Percentiles rank a stretch among this genome's conserved stretches.
Conservation (phyloP, 148 eudicot genomes). For the Salicornia ramosissima region DNA sequence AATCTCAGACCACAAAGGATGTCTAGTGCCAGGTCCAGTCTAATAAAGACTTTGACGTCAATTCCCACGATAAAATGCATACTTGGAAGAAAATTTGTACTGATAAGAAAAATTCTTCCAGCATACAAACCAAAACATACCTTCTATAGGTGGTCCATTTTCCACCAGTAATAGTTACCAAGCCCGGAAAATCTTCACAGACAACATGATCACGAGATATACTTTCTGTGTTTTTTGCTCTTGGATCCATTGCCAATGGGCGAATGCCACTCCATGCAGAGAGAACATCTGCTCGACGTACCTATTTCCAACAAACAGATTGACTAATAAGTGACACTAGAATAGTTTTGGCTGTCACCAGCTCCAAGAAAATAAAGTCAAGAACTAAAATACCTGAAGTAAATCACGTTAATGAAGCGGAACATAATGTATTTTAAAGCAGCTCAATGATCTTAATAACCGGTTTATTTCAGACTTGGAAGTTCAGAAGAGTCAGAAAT, state of each 20-base stretch:
- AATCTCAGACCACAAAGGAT: neutral
- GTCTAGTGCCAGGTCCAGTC: neutral
- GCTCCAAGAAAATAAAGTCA: neutral
- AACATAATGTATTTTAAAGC: neutral
- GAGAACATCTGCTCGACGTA: constrained; percentile 88
- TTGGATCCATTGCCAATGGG: constrained; percentile 94
- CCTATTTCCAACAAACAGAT: constrained; percentile 34
- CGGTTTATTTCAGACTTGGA: neutral
- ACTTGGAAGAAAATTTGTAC: too few relatives aligned
- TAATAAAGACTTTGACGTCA: too few relatives aligned
- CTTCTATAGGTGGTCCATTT: constrained; percentile 99
- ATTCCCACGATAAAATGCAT: too few relatives aligned
- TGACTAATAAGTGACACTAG: neutral
- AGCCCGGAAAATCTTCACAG: constrained; percentile 86
- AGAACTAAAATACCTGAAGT: neutral
- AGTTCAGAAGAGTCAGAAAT: neutral
- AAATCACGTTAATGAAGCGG: neutral
- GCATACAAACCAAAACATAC: constrained; percentile 27
- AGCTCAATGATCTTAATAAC: neutral
- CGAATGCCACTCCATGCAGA: constrained; percentile 99
- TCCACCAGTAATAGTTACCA: constrained; percentile 98
- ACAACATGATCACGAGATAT: constrained; percentile 96
- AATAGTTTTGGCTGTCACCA: neutral
- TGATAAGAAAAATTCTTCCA: neutral
- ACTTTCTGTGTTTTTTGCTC: constrained; percentile 86